Evolutionary conservation across 2,329 filamentous ascomycete species (phyloP), one percentile per base, ranked within the genome.

Genomic region (Trichoderma atroviride): DNA sequence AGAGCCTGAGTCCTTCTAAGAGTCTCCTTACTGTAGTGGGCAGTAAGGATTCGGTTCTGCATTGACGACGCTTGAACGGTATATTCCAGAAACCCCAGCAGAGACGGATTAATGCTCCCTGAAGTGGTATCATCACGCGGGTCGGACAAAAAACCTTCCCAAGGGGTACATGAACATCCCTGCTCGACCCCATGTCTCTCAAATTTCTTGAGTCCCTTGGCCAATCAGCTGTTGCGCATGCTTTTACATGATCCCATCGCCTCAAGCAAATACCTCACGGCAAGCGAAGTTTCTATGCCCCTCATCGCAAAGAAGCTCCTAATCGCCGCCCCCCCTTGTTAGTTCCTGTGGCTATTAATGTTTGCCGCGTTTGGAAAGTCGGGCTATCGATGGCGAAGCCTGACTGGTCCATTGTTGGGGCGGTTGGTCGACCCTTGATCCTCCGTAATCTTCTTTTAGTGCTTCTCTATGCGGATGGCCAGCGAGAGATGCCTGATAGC

Each of bases 381-480:
- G 57, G 50, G 47, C 65, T 27, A 50, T 31, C 50, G 50, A 61
- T 43, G 31, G 43, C 57, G 57, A 68, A 33, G 65, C 57, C 57
- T 61, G 56, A 60, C 56, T 68, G 56, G 65, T 61, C 57, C 56
- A 14, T 37, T 33, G 27, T 55, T 68, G 56, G 65, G 65, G 47
- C 31, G 24, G 33, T 56, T 53, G 40, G 57, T 68, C 57, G 24
- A 68, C 56, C 56, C 57, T 68, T 61, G 65, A 61, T 61, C 65
- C 65, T 68, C 57, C 57, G 65, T 61, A 68, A 68, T 68, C 65
- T 68, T 57, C 65, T 61, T 61, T 68, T 68, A 43, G 65, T 59
- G 40, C 29, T 29, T 43, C 63, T 47, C 55, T 40, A 29, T 22
- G 55, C 29, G 40, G 31, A 59, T 37, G 29, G 63, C 63, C 55